phyloP scores from a whole-genome alignment of 2,329 filamentous ascomycete genomes.

The Colletotrichum sp. region DNA sequence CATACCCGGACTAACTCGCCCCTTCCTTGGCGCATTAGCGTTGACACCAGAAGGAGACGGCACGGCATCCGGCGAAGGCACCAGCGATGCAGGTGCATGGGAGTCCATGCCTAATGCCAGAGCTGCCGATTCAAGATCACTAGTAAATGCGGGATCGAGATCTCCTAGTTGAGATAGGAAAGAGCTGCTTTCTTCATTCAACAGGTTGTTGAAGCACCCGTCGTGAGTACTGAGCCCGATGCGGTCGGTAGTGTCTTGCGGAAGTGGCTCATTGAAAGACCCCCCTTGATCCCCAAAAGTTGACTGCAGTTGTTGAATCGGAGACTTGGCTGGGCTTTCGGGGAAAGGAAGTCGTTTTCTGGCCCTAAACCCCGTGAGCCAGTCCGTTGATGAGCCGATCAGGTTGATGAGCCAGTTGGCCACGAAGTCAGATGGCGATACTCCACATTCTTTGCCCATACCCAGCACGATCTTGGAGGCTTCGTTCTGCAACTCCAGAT shows the following conservation, averaged over 20 bases:
- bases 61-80: neutral
- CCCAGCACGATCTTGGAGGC: slow-evolving; percentile 19
- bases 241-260: neutral
- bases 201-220: neutral
- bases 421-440: slow-evolving; percentile 3
- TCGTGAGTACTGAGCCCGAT: neutral
- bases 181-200: neutral
- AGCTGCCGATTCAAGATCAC: neutral
- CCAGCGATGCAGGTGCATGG: neutral
- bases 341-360: neutral
- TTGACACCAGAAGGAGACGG: neutral
- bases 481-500: slow-evolving; percentile 22
- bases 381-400: slow-evolving; percentile 5
- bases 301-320: neutral
- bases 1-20: neutral
- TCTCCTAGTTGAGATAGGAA: neutral
- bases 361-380: neutral
- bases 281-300: no score
- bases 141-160: neutral
- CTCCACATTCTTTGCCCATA: slow-evolving; percentile 9
- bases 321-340: neutral
- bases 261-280: neutral
- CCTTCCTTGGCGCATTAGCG: neutral
- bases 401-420: slow-evolving; percentile 13
- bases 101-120: neutral